These are phyloP conservation scores for Botrytis squamosa DNA, from an alignment of 2,329 filamentous ascomycete genomes.

Conservation along the genomic window DNA sequence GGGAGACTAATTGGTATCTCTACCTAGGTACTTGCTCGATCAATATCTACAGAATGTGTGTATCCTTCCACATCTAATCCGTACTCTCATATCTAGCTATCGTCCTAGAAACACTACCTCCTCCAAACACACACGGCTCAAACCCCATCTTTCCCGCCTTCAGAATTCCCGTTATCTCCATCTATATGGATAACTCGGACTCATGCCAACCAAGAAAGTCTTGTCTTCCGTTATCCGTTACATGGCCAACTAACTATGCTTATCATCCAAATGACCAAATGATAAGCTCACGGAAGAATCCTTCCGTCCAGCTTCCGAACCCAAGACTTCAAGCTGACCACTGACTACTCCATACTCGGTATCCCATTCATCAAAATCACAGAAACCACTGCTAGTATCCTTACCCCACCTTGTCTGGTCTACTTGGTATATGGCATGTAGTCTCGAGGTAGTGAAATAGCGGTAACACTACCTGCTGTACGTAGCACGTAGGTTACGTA, in stretches of 20 bases:
- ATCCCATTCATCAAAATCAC: neutral
- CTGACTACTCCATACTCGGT: neutral
- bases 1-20: neutral
- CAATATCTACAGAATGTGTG: neutral
- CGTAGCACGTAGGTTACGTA: neutral
- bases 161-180: neutral
- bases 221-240: neutral
- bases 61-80: neutral
- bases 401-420: neutral
- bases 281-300: neutral
- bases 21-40: neutral
- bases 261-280: neutral
- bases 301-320: neutral
- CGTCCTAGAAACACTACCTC: neutral
- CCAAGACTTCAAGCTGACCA: neutral
- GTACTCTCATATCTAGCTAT: neutral
- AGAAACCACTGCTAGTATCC: neutral
- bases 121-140: neutral
- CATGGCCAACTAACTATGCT: neutral
- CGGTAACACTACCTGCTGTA: neutral
- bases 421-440: neutral
- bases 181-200: neutral
- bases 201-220: neutral
- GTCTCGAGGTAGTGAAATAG: neutral
- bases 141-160: neutral